Evolutionary conservation across 352 stramenopile species (phyloP), one percentile per base, ranked within the genome.

Genomic region (Phytophthora crassamura): DNA sequence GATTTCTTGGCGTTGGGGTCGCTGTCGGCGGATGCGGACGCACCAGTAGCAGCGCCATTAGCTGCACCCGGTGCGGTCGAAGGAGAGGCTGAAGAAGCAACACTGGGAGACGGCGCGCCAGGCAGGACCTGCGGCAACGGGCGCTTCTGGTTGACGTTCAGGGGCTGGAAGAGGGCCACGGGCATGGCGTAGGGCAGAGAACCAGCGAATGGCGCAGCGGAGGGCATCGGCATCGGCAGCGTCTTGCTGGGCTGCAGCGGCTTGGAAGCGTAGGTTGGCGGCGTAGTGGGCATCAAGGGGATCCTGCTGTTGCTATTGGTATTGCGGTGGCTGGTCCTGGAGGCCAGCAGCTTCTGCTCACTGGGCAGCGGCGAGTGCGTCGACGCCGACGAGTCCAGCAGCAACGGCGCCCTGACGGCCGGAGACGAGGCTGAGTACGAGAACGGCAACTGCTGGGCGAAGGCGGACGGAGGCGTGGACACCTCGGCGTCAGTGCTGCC

Each of bases 121-220:
- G 78, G 69, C 20, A 84, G 39, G 35, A 84, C 68, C 20, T 89
- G 78, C 2, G 82, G 57, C 12, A 88, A 68, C 22, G 80, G 72
- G 3, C 78, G 74, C 72, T 89, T 91, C 59, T 88, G 80, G 62
- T 75, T 86, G 46, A 45, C 38, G 38, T 67, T 59, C 18, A 74
- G 25, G 22, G 72, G 53, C 15, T 73, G 70, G 51, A 89, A 88
- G 52, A 82, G 90, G 32, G 83, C 83, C 16, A 91, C 74, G 5
- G 83, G 83, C 49, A 88, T 74, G 25, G 83, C 83, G 39, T 86
- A 91, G 12, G 83, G 80, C 30, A 91, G 75, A 16, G 38, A 39
- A 9, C 42, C 32, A 3, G 70, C n/a, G 34, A 82, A 75, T 35
- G 58, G 10, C 11, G 41, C 32, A n/a, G n/a, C n/a, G n/a, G n/a